phyloP scores from a whole-genome alignment of 208 protist genomes.

The Acanthamoeba royreba region DNA sequence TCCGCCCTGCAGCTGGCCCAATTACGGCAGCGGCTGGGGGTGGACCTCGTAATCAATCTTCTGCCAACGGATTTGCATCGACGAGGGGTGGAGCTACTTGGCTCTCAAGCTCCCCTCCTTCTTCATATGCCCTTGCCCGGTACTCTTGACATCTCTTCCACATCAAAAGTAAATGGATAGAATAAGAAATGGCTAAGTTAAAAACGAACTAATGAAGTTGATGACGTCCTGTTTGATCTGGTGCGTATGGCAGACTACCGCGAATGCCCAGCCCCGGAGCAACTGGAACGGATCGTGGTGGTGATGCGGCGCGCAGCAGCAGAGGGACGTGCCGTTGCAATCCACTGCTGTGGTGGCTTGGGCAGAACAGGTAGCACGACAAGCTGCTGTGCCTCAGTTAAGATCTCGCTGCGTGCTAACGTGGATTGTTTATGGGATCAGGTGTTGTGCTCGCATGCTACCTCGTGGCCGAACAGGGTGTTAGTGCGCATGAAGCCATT shows the following conservation, averaged over 20 bases:
- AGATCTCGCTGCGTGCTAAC: background rate
- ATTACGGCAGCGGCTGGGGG: background rate
- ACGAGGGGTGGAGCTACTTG: background rate
- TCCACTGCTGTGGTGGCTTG: background rate
- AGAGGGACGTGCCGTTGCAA: background rate
- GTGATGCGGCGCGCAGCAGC: background rate
- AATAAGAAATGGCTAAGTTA: background rate
- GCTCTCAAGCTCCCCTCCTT: background rate
- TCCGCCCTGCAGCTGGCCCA: background rate
- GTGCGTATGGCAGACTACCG: background rate
- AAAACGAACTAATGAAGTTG: too few relatives aligned
- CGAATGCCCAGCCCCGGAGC: background rate
- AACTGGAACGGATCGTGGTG: background rate
- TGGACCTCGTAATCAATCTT: background rate
- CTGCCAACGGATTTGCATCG: background rate
- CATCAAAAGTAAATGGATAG: background rate
- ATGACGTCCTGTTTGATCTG: too few relatives aligned
- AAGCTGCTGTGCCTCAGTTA: background rate
- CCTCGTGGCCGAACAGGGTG: background rate
- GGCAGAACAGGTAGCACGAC: background rate
- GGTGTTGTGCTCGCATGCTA: background rate
- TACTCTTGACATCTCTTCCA: background rate
- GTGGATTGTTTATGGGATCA: background rate
- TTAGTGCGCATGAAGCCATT: background rate
- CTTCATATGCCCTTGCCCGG: background rate